Percentiles rank a stretch among this genome's conserved stretches.
These are phyloP conservation scores for Picea mariana DNA, from an alignment of 83 land plant genomes.

Conservation along the genomic window DNA sequence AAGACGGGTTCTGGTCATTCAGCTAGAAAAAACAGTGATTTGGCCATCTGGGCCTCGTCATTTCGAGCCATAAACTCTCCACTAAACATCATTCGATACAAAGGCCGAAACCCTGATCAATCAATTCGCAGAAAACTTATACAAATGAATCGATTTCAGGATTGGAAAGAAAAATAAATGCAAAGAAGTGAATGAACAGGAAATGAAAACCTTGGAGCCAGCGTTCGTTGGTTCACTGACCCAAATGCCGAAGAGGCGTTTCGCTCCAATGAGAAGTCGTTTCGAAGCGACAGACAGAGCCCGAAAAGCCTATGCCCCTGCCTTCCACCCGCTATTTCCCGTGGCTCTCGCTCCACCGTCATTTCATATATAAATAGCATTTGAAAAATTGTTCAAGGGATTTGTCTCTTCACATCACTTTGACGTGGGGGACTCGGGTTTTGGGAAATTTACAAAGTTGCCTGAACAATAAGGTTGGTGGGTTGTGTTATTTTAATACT, in stretches of 20 bases:
- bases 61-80: no score
- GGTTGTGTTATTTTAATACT: no score
- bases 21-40: no score
- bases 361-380: not conserved
- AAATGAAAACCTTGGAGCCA: no score
- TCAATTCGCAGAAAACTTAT: not conserved
- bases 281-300: not conserved
- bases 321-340: slow-evolving; percentile 1
- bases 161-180: no score
- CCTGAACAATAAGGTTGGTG: no score
- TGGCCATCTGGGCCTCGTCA: no score
- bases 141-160: no score
- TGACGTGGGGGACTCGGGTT: not conserved
- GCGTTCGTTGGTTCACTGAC: no score
- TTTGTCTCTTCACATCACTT: not conserved
- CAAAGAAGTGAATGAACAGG: no score
- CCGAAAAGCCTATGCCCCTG: not conserved
- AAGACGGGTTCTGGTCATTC: no score
- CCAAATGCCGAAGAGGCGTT: not conserved
- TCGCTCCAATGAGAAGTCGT: not conserved
- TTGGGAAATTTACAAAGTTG: not conserved
- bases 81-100: no score
- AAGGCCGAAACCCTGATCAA: slow-evolving; percentile 2
- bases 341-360: slow-evolving; percentile 6
- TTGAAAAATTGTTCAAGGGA: not conserved